Evolutionary conservation across 2,329 filamentous ascomycete genomes (phyloP), one percentile per base, ranked within the genome.

Genomic region (Diaporthe sp.): DNA sequence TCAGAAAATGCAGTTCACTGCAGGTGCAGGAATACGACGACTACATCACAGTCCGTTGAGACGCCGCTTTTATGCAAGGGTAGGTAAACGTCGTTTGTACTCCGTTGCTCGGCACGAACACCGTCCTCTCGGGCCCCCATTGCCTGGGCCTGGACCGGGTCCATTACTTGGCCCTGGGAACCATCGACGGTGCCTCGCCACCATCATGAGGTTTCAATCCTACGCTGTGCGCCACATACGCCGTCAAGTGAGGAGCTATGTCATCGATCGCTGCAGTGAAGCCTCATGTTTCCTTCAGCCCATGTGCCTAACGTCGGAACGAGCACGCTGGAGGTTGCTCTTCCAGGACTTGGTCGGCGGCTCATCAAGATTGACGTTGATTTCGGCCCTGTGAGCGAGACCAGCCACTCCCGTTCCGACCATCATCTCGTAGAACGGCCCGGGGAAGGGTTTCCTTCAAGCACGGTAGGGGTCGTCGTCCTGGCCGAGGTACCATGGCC

Each of bases 381-480:
- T 49, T 70, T 70, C 65, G 49, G 65, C 65, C 49, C 65, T 70
- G 31, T n/a, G 49, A n/a, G 22, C n/a, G 39, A 70, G 49, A 55
- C 65, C 28, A 2, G 28, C 1, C 13, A 39, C 13, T 42, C 13
- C 47, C 34, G 4, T 20, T 10, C 63, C 31, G 47, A 42, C 9
- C 4, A 25, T 39, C n/a, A 17, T 70, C 4, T 42, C 13, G 49
- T 55, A 10, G 31, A 55, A 28, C 34, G 47, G 65, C 13, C 22
- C 47, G 65, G 65, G 9, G 12, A 12, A 42, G 49, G 5, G 1
- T n/a, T 44, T 10, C 17, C 10, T 68, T 12, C 13, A 55, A 51
- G 34, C 15, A 28, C 49, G 34, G 34, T 65, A 65, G 34, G 65
- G 65, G 47, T 25, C 34, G 6, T 28, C 20, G 22, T 25, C 28